Conservation (phyloP, 2,329 filamentous ascomycete species). For the Colletotrichum neosansevieriae region DNA sequence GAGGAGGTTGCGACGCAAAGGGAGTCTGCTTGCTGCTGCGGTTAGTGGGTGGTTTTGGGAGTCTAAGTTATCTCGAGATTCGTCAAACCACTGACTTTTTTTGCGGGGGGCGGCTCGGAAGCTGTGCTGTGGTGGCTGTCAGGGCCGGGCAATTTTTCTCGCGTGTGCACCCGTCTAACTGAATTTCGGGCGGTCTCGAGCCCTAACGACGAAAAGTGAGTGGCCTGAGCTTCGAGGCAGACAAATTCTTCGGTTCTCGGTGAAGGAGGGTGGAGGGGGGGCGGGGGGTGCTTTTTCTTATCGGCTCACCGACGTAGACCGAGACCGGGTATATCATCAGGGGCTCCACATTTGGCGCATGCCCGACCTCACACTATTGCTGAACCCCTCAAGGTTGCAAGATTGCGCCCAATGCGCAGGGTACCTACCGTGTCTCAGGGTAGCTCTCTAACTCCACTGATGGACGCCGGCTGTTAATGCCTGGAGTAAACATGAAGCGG, state of each 20-base stretch:
- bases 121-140: constrained; percentile 26
- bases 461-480: constrained; percentile 2
- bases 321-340: neutral
- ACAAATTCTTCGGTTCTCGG: neutral
- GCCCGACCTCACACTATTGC: neutral
- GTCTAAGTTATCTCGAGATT: constrained; percentile 39
- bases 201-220: constrained; percentile 45
- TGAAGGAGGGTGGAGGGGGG: constrained; percentile 8
- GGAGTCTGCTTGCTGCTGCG: constrained; percentile 28
- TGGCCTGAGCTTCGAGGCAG: constrained; percentile 42
- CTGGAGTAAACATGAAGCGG: neutral
- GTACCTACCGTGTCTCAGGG: neutral
- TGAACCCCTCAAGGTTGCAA: neutral
- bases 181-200: constrained; percentile 42
- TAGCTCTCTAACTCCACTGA: constrained; percentile 6
- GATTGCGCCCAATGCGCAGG: constrained; percentile 5
- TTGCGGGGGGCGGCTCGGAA: constrained; percentile 33
- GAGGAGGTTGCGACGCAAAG: constrained; percentile 24
- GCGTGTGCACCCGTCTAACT: constrained; percentile 41
- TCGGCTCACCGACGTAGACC: constrained; percentile 4
- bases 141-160: constrained; percentile 40
- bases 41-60: constrained; percentile 39
- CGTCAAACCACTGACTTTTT: constrained; percentile 38
- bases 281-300: neutral
- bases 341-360: neutral